Percentiles rank a stretch among this genome's conserved stretches.
Conservation (phyloP, 192 early-diverging fungal genomes). For the Gonapodya prolifera region DNA sequence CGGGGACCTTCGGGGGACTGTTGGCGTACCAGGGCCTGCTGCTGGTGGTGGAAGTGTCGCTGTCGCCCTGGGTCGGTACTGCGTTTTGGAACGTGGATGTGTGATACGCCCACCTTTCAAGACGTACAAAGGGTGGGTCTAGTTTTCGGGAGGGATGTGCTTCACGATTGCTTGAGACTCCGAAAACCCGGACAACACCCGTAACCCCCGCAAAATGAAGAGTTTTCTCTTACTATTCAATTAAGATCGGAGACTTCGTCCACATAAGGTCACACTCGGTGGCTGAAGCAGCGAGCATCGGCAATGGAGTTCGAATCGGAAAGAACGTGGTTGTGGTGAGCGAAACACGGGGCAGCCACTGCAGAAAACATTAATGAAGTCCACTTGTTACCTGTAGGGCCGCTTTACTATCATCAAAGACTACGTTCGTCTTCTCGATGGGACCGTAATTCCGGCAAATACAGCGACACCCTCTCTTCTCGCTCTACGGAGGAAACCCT, state of each 20-base stretch:
- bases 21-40: constrained; percentile 50
- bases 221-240: constrained; percentile 88
- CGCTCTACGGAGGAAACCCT: constrained; percentile 75
- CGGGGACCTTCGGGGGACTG: constrained; percentile 74
- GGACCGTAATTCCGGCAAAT: constrained; percentile 80
- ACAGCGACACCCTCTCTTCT: constrained; percentile 84
- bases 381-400: constrained; percentile 35
- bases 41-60: constrained; percentile 74
- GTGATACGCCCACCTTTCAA: constrained; percentile 91
- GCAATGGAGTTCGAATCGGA: constrained; percentile 79
- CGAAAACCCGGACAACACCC: background rate
- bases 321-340: constrained; percentile 88
- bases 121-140: constrained; percentile 66
- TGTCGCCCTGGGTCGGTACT: constrained; percentile 84
- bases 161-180: background rate
- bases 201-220: background rate
- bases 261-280: constrained; percentile 74
- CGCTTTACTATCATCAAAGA: constrained; percentile 95
- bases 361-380: background rate
- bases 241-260: constrained; percentile 93
- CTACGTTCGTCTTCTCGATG: constrained; percentile 76
- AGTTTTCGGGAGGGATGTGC: background rate
- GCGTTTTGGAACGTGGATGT: constrained; percentile 58
- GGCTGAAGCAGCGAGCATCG: constrained; percentile 84
- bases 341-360: constrained; percentile 4